Conservation (phyloP, 208 protist genomes). For the Leishmania amazonensis region DNA sequence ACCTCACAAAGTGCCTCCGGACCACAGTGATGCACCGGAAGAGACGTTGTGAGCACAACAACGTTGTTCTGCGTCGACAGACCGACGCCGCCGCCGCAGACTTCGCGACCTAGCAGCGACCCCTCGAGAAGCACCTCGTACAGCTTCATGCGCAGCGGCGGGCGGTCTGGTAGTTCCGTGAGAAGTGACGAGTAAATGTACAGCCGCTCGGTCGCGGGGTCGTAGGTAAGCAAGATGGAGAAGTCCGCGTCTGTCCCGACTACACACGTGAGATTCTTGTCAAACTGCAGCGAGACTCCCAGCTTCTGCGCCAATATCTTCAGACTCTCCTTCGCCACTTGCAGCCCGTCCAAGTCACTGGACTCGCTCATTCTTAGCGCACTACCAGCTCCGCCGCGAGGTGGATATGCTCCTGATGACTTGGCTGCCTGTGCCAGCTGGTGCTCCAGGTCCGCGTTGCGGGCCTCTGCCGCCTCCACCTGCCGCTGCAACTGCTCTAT, state of each 20-base stretch:
- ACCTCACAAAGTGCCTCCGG: conserved; percentile 48
- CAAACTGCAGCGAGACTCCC: conserved; percentile 60
- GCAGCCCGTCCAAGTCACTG: conserved; percentile 35
- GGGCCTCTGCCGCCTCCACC: conserved; percentile 23
- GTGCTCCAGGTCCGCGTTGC: conserved; percentile 19
- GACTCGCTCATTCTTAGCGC: neutral
- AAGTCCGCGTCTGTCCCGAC: conserved; percentile 66
- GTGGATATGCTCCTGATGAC: neutral
- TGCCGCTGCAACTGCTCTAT: conserved; percentile 38
- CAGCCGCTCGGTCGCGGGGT: conserved; percentile 75
- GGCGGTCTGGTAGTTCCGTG: conserved; percentile 50
- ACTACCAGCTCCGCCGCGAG: neutral
- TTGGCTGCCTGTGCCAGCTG: conserved; percentile 21
- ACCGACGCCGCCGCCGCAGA: conserved; percentile 78
- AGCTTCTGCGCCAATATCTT: conserved; percentile 46
- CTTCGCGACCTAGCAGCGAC: conserved; percentile 75
- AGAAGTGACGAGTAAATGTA: conserved; percentile 81
- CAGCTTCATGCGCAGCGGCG: conserved; percentile 56
- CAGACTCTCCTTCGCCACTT: conserved; percentile 61
- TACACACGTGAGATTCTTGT: conserved; percentile 73
- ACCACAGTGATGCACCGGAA: conserved; percentile 49
- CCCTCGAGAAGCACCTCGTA: conserved; percentile 83
- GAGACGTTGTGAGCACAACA: conserved; percentile 69
- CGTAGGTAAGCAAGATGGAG: conserved; percentile 74
- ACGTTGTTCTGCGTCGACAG: conserved; percentile 61